phyloP scores from a whole-genome alignment of 495 filamentous ascomycete genomes.

The Trichoderma erinaceum region DNA sequence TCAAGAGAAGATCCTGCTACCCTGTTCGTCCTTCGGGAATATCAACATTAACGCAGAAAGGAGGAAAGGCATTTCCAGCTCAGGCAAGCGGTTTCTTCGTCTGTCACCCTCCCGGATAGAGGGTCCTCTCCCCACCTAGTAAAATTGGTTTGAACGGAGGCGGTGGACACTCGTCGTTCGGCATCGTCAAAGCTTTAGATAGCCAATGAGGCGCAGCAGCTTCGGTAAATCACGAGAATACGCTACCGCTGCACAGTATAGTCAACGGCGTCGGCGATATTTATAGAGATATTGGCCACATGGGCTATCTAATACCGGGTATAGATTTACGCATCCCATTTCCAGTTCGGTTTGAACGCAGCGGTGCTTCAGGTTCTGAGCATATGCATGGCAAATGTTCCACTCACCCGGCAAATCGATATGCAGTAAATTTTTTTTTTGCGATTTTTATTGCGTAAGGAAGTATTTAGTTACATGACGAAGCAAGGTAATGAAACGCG shows the following conservation, averaged over 20 bases:
- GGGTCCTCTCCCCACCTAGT: background rate
- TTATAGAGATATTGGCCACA: no score
- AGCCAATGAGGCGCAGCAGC: background rate
- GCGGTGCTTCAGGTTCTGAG: no score
- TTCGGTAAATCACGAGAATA: background rate
- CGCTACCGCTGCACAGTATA: background rate
- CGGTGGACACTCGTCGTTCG: background rate
- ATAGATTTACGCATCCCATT: no score
- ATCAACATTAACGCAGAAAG: background rate
- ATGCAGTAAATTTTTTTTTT: background rate
- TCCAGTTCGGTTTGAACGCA: no score
- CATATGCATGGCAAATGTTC: no score
- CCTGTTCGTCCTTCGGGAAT: background rate
- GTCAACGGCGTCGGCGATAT: background rate
- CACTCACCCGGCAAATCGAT: background rate
- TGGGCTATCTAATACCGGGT: no score
- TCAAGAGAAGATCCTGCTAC: background rate
- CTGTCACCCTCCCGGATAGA: background rate
- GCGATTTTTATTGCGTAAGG: background rate
- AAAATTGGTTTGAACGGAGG: background rate
- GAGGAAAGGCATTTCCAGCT: background rate
- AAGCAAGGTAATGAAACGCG: background rate
- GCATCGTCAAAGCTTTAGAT: background rate
- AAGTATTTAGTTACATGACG: background rate
- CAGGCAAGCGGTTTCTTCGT: background rate